A percentile compares a stretch with the other conserved stretches of the same genome.
Evolutionary conservation across 345 rosid species (phyloP).

Genomic region (Noccaea bulbosa): DNA sequence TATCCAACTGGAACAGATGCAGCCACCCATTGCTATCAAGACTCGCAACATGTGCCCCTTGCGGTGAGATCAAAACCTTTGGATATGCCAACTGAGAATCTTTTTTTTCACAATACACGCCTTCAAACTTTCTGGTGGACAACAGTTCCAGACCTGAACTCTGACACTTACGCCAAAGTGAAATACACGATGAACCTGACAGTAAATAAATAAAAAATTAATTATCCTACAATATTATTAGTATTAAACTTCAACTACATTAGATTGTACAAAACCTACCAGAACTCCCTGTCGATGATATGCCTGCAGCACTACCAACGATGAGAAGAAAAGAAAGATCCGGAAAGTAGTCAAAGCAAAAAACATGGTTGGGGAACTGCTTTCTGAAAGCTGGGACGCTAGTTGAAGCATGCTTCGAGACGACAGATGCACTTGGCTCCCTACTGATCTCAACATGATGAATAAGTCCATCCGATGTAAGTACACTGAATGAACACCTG

Average conservation of each 20-base stretch:
- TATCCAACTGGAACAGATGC: slow-evolving; percentile 66
- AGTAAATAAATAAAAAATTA: slow-evolving; percentile 29
- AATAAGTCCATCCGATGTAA: slow-evolving; percentile 76
- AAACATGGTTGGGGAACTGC: slow-evolving; percentile 66
- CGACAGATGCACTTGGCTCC: slow-evolving; percentile 66
- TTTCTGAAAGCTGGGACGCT: slow-evolving; percentile 48
- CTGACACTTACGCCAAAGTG: slow-evolving; percentile 67
- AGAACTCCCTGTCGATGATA: slow-evolving; percentile 51
- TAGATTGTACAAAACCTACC: slow-evolving; percentile 55
- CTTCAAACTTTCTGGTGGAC: slow-evolving; percentile 66
- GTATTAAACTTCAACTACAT: slow-evolving; percentile 25
- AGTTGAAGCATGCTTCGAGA: slow-evolving; percentile 48
- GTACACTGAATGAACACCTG: slow-evolving; percentile 75
- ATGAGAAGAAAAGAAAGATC: slow-evolving; percentile 62
- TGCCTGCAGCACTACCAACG: slow-evolving; percentile 57
- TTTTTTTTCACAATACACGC: slow-evolving; percentile 52
- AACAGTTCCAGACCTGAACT: slow-evolving; percentile 58
- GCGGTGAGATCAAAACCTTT: slow-evolving; percentile 83
- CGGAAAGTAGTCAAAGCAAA: slow-evolving; percentile 75
- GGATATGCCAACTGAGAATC: slow-evolving; percentile 58
- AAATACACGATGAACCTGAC: slow-evolving; percentile 67
- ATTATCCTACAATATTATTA: slow-evolving; percentile 1
- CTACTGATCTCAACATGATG: slow-evolving; percentile 70
- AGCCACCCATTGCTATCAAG: slow-evolving; percentile 70
- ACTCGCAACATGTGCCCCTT: slow-evolving; percentile 65